These are phyloP conservation scores for Entrophospora sp. DNA, from an alignment of 192 early-diverging fungal species.

Conservation along the genomic window DNA sequence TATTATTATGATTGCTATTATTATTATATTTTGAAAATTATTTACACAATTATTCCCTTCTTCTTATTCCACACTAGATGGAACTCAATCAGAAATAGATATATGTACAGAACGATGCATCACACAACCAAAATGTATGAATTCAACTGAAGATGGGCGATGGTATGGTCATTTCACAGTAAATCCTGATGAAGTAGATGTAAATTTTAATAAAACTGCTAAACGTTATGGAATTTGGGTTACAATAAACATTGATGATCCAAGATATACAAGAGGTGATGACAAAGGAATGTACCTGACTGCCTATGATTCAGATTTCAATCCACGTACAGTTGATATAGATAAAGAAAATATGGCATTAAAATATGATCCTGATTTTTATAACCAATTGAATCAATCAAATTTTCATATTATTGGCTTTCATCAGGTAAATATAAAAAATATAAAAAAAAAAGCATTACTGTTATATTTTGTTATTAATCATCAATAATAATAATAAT, in stretches of 20 bases:
- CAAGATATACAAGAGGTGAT: not conserved
- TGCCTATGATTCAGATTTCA: constrained; percentile 16
- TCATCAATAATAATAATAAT: not conserved
- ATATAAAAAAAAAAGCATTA: not conserved
- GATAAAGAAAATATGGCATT: not conserved
- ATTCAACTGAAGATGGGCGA: not conserved
- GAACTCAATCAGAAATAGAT: not conserved
- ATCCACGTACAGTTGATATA: not conserved
- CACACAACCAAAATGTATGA: not conserved
- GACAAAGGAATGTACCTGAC: constrained; percentile 4
- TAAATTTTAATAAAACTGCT: not conserved
- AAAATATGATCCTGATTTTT: constrained; percentile 8
- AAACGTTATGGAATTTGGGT: constrained; percentile 1
- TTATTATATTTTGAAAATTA: not conserved
- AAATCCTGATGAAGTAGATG: no score
- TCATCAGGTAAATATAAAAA: not conserved
- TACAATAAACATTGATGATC: constrained; percentile 5
- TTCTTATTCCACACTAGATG: not conserved
- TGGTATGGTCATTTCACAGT: constrained; percentile 11
- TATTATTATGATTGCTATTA: not conserved
- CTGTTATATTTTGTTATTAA: not conserved
- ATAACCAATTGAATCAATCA: not conserved
- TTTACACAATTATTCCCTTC: not conserved
- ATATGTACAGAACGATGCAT: not conserved
- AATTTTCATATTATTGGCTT: constrained; percentile 16